Percentiles rank a stretch among this genome's conserved stretches.
phyloP scores from a whole-genome alignment of 495 filamentous ascomycete species.

The Hyaloscypha finlandica region DNA sequence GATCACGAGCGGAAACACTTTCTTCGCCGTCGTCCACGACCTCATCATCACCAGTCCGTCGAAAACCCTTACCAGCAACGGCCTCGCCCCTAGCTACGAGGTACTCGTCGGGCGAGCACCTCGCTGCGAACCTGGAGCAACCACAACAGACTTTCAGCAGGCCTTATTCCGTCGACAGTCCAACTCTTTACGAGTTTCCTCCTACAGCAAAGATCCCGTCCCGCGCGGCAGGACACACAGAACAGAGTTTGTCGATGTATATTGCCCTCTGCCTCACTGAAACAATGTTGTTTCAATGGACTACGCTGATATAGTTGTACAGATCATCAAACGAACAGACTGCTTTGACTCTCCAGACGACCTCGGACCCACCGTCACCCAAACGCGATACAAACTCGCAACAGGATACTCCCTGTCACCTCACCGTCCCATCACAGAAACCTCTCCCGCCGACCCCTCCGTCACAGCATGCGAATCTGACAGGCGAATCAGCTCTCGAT shows the following conservation, averaged over 20 bases:
- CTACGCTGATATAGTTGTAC: slow-evolving; percentile 22
- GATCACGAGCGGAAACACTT: slow-evolving; percentile 21
- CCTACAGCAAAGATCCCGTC: slow-evolving; percentile 22
- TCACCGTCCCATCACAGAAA: slow-evolving; percentile 25
- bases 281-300: slow-evolving; percentile 18
- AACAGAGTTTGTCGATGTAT: slow-evolving; percentile 23
- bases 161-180: slow-evolving; percentile 55
- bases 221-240: slow-evolving; percentile 11
- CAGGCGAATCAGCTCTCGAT: slow-evolving; percentile 23
- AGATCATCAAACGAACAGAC: slow-evolving; percentile 26
- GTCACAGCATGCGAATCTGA: slow-evolving; percentile 29
- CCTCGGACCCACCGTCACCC: slow-evolving; percentile 18
- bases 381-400: slow-evolving; percentile 16
- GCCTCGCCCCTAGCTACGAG: slow-evolving; percentile 52
- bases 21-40: slow-evolving; percentile 27
- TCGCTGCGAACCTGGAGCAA: slow-evolving; percentile 39
- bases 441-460: neutral
- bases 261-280: slow-evolving; percentile 13
- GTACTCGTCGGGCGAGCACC: slow-evolving; percentile 48
- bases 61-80: slow-evolving; percentile 56
- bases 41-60: slow-evolving; percentile 40
- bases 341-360: slow-evolving; percentile 20
- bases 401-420: slow-evolving; percentile 13
- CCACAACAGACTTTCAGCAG: slow-evolving; percentile 52
- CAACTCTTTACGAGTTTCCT: slow-evolving; percentile 58